Conservation (phyloP, 306 rosid genomes). For the Sphenostylis stenocarpa region DNA sequence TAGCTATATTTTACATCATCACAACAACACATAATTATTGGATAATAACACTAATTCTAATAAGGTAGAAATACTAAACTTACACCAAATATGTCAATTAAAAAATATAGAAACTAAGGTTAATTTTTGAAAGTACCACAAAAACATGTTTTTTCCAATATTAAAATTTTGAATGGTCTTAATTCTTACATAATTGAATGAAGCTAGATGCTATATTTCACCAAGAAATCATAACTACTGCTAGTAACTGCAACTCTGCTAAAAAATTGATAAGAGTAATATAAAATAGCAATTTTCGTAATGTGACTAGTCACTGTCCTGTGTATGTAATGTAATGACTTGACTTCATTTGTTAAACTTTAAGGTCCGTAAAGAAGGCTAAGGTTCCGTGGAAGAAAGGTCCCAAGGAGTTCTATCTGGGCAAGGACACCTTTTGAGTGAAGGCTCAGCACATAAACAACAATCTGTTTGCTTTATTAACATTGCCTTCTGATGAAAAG, state of each 20-base stretch:
- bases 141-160: no score
- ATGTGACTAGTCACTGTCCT: background rate
- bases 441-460: background rate
- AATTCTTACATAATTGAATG: no score
- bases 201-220: background rate
- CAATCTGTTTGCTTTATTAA: background rate
- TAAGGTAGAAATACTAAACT: no score
- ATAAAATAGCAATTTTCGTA: background rate
- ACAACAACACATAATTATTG: no score
- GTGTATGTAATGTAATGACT: background rate
- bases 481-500: no score
- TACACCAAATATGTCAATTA: no score
- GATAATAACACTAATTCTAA: no score
- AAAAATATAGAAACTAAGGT: no score
- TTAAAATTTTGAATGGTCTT: no score
- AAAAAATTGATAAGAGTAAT: background rate
- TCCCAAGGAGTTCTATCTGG: constrained; percentile 44
- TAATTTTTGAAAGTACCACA: no score
- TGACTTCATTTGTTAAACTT: background rate
- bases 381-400: constrained; percentile 52
- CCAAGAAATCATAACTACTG: background rate
- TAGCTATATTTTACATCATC: no score
- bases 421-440: constrained; percentile 40
- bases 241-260: background rate
- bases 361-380: constrained; percentile 59